Evolutionary conservation across 257 asterid genomes (phyloP).

Genomic region (Salvia miltiorrhiza): DNA sequence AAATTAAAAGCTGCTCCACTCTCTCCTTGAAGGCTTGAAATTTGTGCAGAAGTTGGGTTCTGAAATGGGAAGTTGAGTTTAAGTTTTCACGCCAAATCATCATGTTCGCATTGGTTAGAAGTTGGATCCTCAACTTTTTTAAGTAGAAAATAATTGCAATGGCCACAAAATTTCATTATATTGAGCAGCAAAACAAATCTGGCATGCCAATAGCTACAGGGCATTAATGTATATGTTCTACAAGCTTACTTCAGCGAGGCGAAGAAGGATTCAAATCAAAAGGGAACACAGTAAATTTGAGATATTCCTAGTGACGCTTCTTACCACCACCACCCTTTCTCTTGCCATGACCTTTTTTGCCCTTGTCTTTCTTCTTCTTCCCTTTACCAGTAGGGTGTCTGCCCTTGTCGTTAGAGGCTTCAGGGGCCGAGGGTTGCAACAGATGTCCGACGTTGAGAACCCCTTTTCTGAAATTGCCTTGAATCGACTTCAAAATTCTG

Average conservation of each 20-base stretch:
- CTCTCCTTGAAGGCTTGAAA: too few relatives aligned
- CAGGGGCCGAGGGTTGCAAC: slow-evolving; percentile 47
- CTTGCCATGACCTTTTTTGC: slow-evolving; percentile 52
- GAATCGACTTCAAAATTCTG: slow-evolving; percentile 59
- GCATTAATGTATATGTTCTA: background rate
- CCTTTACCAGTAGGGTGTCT: slow-evolving; percentile 34
- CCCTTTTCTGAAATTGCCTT: slow-evolving; percentile 74
- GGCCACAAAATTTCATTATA: background rate
- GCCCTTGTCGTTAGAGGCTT: slow-evolving; percentile 22
- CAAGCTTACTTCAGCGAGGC: background rate
- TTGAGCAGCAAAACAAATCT: background rate
- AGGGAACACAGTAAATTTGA: background rate
- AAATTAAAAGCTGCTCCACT: too few relatives aligned
- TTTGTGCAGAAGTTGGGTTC: too few relatives aligned
- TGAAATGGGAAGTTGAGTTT: too few relatives aligned
- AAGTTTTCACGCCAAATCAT: too few relatives aligned
- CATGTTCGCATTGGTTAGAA: too few relatives aligned
- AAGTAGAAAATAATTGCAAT: too few relatives aligned
- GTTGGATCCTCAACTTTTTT: too few relatives aligned
- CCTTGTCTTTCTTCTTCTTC: slow-evolving; percentile 49
- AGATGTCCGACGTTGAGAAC: slow-evolving; percentile 73
- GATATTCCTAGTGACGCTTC: slow-evolving; percentile 41
- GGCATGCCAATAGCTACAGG: background rate
- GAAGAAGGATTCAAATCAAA: background rate
- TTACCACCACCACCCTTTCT: slow-evolving; percentile 53